Evolutionary conservation across 2,329 filamentous ascomycete genomes (phyloP).

Genomic region (Reticulascus tulasneorum): DNA sequence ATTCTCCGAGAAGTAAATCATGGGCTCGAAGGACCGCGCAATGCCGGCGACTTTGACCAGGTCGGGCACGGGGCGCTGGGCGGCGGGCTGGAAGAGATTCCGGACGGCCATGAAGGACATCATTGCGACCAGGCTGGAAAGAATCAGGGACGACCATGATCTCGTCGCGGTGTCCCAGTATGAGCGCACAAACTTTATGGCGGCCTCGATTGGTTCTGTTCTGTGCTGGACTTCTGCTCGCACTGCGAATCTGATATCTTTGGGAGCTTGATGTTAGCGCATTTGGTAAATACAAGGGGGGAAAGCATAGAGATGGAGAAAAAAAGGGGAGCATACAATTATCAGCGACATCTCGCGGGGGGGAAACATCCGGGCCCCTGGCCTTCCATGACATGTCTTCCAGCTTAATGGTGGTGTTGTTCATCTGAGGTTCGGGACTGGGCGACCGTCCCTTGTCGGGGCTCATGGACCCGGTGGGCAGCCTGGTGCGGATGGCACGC

Average conservation of each 20-base stretch:
- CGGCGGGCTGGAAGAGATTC: constrained; percentile 64
- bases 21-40: constrained; percentile 85
- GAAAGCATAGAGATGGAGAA: constrained; percentile 8
- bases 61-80: constrained; percentile 68
- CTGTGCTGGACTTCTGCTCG: constrained; percentile 85
- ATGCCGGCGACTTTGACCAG: constrained; percentile 87
- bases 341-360: constrained; percentile 32
- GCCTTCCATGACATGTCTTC: constrained; percentile 25
- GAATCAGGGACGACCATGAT: constrained; percentile 64
- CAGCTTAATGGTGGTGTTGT: constrained; percentile 35
- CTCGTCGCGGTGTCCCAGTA: constrained; percentile 59
- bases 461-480: constrained; percentile 53
- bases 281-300: constrained; percentile 1
- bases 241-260: constrained; percentile 84
- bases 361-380: constrained; percentile 23
- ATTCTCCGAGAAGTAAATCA: constrained; percentile 92
- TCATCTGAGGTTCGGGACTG: constrained; percentile 43
- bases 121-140: constrained; percentile 58
- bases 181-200: constrained; percentile 59
- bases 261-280: constrained; percentile 15
- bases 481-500: constrained; percentile 49
- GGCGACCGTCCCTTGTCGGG: constrained; percentile 46
- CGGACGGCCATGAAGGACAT: constrained; percentile 63
- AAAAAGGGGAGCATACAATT: constrained; percentile 43
- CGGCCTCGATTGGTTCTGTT: constrained; percentile 76